Conservation (phyloP, 768 basidiomycete species). For the Fistulinella prunicolor region DNA sequence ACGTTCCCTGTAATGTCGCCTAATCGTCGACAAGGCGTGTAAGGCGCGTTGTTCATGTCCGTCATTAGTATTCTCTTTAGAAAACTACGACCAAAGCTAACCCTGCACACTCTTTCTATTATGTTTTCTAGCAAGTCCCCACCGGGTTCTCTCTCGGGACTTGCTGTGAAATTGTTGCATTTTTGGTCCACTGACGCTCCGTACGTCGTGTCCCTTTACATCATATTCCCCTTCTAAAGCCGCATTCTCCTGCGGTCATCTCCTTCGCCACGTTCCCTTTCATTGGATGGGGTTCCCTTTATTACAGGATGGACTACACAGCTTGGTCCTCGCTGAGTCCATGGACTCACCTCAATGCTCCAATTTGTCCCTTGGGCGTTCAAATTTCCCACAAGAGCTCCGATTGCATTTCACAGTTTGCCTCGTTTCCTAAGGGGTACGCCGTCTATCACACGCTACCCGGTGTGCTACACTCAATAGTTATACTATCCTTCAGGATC, state of each 20-base stretch:
- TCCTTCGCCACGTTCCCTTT: constrained; percentile 11
- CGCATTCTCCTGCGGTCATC: constrained; percentile 12
- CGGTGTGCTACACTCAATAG: constrained; percentile 8
- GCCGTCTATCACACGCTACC: constrained; percentile 13
- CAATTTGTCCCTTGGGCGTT: constrained; percentile 11
- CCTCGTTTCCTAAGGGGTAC: constrained; percentile 21
- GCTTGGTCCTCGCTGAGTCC: constrained; percentile 20
- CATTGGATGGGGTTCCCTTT: constrained; percentile 4
- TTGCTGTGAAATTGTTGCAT: constrained; percentile 14
- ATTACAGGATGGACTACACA: constrained; percentile 11
- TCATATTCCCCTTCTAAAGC: constrained; percentile 12
- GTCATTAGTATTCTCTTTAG: constrained; percentile 21
- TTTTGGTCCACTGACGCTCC: constrained; percentile 13
- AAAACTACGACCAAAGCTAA: constrained; percentile 11
- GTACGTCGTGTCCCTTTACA: constrained; percentile 27
- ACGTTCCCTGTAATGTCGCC: constrained; percentile 27
- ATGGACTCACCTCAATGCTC: constrained; percentile 11
- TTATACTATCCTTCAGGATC: constrained; percentile 7
- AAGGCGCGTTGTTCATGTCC: constrained; percentile 28
- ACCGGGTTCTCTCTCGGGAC: constrained; percentile 10
- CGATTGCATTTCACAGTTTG: constrained; percentile 9
- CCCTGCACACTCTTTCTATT: constrained; percentile 21
- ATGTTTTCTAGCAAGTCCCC: constrained; percentile 16
- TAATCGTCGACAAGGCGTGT: constrained; percentile 20
- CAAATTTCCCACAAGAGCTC: constrained; percentile 17